phyloP scores from a whole-genome alignment of 2,329 filamentous ascomycete species.

The Ophiostoma piceae region DNA sequence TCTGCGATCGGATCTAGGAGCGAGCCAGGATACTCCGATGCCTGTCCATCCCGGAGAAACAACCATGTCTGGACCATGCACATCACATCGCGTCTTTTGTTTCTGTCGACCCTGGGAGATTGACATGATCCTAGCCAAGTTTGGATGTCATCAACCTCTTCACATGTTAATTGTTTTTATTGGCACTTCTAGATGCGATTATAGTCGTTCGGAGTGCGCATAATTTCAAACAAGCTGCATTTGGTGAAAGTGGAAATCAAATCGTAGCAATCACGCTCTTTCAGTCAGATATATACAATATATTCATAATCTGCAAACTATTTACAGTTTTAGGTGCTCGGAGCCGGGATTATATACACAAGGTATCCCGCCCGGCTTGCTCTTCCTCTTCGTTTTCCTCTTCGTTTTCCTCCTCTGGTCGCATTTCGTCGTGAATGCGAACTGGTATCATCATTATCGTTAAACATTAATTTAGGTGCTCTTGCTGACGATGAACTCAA shows the following conservation, averaged over 20 bases:
- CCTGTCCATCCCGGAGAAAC: conserved; percentile 1
- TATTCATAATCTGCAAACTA: not conserved
- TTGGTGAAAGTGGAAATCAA: too few relatives aligned
- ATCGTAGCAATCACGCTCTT: not conserved
- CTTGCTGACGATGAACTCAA: conserved; percentile 15
- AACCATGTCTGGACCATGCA: not conserved
- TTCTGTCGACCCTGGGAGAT: not conserved
- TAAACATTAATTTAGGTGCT: conserved; percentile 12
- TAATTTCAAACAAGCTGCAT: too few relatives aligned
- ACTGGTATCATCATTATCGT: not conserved
- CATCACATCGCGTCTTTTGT: not conserved
- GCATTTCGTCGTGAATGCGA: not conserved
- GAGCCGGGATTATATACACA: not conserved
- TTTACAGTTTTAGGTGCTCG: not conserved
- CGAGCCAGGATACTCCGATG: not conserved
- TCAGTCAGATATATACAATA: not conserved
- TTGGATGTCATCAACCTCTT: not conserved
- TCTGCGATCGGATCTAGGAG: not conserved
- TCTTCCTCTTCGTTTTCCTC: not conserved
- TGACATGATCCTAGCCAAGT: not conserved
- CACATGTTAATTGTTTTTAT: not conserved
- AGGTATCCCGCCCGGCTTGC: not conserved
- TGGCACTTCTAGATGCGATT: not conserved
- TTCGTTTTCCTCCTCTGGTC: not conserved
- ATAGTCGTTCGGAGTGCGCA: not conserved